phyloP scores from a whole-genome alignment of 306 rosid genomes.

The Prinsepia uniflora region DNA sequence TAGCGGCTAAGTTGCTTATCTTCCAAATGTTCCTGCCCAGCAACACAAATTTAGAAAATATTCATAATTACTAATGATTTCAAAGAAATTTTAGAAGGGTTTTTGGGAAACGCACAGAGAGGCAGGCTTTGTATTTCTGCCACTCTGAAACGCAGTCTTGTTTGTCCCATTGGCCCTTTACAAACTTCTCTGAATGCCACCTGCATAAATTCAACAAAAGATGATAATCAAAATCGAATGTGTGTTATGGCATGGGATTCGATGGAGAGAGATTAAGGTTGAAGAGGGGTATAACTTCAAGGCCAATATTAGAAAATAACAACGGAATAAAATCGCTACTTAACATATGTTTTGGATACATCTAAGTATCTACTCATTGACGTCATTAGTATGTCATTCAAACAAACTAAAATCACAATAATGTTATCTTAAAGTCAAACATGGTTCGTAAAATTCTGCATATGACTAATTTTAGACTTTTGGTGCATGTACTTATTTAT shows the following conservation, averaged over 20 bases:
- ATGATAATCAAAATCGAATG: too few species aligned
- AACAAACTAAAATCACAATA: too few species aligned
- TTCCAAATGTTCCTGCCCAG: conserved; percentile 59
- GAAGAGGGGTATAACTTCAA: conserved; percentile 13
- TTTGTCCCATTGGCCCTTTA: conserved; percentile 70
- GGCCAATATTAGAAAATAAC: too few species aligned
- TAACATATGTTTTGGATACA: too few species aligned
- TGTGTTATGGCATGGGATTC: not conserved
- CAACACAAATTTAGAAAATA: not conserved
- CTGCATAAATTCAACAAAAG: conserved; percentile 15
- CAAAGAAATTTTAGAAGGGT: not conserved
- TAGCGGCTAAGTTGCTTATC: conserved; percentile 63
- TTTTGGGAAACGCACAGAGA: conserved; percentile 41
- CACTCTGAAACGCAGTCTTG: conserved; percentile 71
- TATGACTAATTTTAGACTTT: too few species aligned
- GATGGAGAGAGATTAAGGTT: conserved; percentile 23
- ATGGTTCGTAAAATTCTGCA: too few species aligned
- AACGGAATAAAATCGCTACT: too few species aligned
- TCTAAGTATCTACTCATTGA: too few species aligned
- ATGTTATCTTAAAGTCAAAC: too few species aligned
- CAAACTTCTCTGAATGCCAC: conserved; percentile 76
- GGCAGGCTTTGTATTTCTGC: conserved; percentile 81
- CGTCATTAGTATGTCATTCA: too few species aligned
- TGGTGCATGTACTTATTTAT: too few species aligned
- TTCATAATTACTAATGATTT: not conserved